These are phyloP conservation scores for Haemoproteus tartakovskyi DNA, from an alignment of 169 alveolate genomes.

Conservation along the genomic window DNA sequence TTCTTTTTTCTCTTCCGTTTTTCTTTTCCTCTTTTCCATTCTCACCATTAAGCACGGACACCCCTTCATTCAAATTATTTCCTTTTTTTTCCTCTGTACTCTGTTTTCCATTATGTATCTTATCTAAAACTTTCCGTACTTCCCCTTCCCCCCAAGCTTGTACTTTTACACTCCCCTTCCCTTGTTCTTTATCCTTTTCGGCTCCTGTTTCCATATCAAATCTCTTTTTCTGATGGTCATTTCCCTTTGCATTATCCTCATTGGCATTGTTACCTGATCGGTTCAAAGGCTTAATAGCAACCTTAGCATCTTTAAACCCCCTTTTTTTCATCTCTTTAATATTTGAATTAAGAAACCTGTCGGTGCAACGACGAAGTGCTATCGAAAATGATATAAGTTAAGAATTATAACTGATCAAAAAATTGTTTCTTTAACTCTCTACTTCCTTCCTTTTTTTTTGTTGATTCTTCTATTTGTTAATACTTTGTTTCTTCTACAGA, in stretches of 20 bases:
- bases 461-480: no score
- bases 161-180: neutral
- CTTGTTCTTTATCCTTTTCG: conserved; percentile 16
- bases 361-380: neutral
- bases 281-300: no score
- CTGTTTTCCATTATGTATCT: neutral
- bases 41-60: no score
- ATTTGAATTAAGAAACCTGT: no score
- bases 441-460: neutral
- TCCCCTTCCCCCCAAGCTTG: conserved; percentile 1
- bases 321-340: no score
- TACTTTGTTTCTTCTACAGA: neutral
- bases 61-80: no score
- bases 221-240: neutral
- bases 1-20: no score
- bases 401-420: neutral
- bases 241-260: neutral
- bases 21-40: no score
- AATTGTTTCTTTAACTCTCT: neutral
- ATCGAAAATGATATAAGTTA: neutral
- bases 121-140: neutral
- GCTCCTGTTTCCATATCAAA: no score
- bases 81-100: neutral
- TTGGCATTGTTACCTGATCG: no score
- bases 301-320: no score